Evolutionary conservation across 768 basidiomycete species (phyloP).

Genomic region (Boletus sp.): DNA sequence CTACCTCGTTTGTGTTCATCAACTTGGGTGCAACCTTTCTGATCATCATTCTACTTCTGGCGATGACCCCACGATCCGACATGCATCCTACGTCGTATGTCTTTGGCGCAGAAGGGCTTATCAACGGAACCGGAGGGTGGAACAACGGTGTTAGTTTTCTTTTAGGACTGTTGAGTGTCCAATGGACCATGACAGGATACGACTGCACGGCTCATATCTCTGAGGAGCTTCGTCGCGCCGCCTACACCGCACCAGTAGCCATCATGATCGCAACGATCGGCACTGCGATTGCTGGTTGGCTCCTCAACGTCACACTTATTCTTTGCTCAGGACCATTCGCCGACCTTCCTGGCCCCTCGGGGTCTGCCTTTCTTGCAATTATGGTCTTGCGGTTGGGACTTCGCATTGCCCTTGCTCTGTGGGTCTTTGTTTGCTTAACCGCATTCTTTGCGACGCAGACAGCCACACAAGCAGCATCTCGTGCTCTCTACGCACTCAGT

Average conservation of each 20-base stretch:
- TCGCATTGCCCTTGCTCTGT: conserved; percentile 49
- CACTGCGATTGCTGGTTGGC: conserved; percentile 53
- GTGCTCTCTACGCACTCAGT: conserved; percentile 60
- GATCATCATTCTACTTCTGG: conserved; percentile 43
- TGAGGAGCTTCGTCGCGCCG: conserved; percentile 54
- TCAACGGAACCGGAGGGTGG: conserved; percentile 44
- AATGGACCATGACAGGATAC: conserved; percentile 44
- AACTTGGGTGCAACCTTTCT: conserved; percentile 43
- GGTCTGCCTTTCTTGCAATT: conserved; percentile 56
- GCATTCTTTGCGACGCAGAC: conserved; percentile 58
- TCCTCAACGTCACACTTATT: conserved; percentile 62
- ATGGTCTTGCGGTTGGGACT: conserved; percentile 55
- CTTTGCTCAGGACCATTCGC: conserved; percentile 54
- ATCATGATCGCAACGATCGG: conserved; percentile 46
- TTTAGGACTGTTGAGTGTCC: conserved; percentile 46
- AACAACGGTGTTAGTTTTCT: conserved; percentile 43
- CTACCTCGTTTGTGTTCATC: conserved; percentile 41
- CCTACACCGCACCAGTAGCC: conserved; percentile 45
- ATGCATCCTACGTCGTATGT: conserved; percentile 61
- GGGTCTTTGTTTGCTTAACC: conserved; percentile 60
- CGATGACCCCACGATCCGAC: conserved; percentile 42
- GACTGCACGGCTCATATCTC: conserved; percentile 27
- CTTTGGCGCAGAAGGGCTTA: conserved; percentile 44
- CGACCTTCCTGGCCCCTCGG: conserved; percentile 51
- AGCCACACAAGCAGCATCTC: conserved; percentile 52